phyloP scores from a whole-genome alignment of 352 stramenopile genomes.

The Phytophthora fragariae region DNA sequence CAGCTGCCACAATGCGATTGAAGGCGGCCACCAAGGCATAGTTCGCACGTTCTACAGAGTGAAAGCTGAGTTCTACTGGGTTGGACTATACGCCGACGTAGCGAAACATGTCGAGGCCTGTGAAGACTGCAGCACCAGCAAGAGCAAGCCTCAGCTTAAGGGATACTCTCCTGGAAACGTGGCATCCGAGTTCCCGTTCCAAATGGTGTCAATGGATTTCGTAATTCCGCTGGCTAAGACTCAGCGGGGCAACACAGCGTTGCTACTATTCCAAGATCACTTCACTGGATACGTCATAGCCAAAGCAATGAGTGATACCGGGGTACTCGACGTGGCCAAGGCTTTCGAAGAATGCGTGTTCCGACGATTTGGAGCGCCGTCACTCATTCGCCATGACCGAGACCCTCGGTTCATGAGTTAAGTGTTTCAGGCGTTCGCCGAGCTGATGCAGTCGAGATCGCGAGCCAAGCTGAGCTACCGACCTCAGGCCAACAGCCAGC shows the following conservation, averaged over 20 bases:
- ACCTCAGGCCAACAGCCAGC: no score
- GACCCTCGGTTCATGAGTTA: neutral
- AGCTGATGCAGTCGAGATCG: no score
- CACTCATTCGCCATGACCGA: neutral
- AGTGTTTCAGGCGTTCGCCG: no score
- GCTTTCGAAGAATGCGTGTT: conserved; percentile 4
- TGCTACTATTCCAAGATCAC: conserved; percentile 9
- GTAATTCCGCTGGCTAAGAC: neutral
- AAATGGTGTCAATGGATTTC: no score
- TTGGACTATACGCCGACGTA: neutral
- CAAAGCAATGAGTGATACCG: neutral
- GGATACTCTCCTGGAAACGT: conserved; percentile 6
- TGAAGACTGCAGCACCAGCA: conserved; percentile 9
- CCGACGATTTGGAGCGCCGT: neutral
- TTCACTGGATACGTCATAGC: neutral
- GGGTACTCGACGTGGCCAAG: neutral
- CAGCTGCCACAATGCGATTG: neutral
- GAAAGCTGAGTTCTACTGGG: no score
- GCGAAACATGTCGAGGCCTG: neutral
- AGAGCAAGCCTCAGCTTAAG: conserved; percentile 4
- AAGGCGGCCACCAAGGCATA: no score
- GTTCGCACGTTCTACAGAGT: no score
- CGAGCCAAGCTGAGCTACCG: no score
- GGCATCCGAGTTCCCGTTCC: no score
- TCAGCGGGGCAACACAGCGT: conserved; percentile 2